Evolutionary conservation across 2,329 filamentous ascomycete genomes (phyloP), one percentile per base, ranked within the genome.

Genomic region (Epichloe uncinata): DNA sequence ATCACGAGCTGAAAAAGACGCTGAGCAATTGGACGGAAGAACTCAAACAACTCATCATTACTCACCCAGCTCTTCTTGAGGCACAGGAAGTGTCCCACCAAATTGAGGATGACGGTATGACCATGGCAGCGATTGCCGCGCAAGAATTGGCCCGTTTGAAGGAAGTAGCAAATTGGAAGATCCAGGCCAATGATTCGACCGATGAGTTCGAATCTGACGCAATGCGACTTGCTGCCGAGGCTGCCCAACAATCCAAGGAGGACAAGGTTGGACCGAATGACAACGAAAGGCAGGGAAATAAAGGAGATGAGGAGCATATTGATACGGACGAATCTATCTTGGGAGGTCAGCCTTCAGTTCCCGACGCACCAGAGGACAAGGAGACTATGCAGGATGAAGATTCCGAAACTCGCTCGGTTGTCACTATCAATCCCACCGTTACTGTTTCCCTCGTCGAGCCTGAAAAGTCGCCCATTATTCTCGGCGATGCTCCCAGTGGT

Each of bases 1-100:
- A 95, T 62, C 89, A 97, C 64, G 81, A 86, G 52, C 73, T 98
- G 51, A 94, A 87, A 70, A 79, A 78, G 49, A 84, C 85, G 12
- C 86, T 96, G 48, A 82, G 84, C 45, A 81, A 87, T 59, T 96
- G 91, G 89, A 84, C 87, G 50, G 74, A 79, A 36, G 87, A 94
- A 57, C 81, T 98, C 45, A 82, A 87, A 62, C 74, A 81, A 52
- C 78, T 90, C 48, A 85, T 88, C 38, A 77, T 84, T 52, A 76
- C 80, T 3, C 86, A 96, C 62, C 78, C 84, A 8, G 81, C 79
- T 26, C 73, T 96, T 12, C 70, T 75, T 18, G 71, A 79, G 49
- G 85, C 87, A 16, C 82, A 85, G 59, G 73, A 80, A 34, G 77
- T 80, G 37, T 81, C 80, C 5, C 77, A 79, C 42, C 78, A 83